A percentile compares a stretch with the other conserved stretches of the same genome.
phyloP scores from a whole-genome alignment of 1,139 yeast species.

The Blastobotrys capitulatus region DNA sequence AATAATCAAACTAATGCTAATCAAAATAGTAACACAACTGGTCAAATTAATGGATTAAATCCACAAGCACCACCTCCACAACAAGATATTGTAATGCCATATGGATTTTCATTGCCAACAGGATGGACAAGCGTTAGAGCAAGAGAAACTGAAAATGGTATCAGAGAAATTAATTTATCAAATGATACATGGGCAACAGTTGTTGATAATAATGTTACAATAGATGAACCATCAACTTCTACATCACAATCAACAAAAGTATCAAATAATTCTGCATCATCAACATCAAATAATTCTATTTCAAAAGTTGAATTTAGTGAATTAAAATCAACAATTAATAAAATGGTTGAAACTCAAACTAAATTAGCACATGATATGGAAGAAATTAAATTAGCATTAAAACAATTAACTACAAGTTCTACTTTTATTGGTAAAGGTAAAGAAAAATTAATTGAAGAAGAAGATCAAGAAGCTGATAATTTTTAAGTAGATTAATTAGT shows the following conservation, averaged over 20 bases:
- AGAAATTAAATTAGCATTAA: background rate
- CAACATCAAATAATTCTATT: background rate
- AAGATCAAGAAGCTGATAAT: background rate
- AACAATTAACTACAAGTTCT: background rate
- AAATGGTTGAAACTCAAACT: background rate
- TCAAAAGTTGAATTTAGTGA: no score
- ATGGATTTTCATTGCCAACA: conserved; percentile 15
- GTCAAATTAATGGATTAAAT: background rate
- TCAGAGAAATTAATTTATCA: conserved; percentile 8
- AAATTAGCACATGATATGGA: background rate
- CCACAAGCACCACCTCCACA: conserved; percentile 7
- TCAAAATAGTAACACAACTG: background rate
- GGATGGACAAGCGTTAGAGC: conserved; percentile 22
- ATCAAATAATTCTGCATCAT: no score
- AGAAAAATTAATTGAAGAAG: background rate
- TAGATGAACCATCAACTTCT: background rate
- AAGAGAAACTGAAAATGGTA: conserved; percentile 9
- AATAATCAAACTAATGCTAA: conserved; percentile 1
- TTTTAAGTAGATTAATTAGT: background rate
- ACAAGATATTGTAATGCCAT: background rate
- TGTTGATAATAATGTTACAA: background rate
- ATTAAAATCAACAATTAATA: background rate
- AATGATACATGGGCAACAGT: background rate
- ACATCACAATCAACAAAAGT: background rate
- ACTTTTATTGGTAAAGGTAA: no score